Evolutionary conservation across 257 asterid genomes (phyloP), one percentile per base, ranked within the genome.

Genomic region (Avicennia marina): DNA sequence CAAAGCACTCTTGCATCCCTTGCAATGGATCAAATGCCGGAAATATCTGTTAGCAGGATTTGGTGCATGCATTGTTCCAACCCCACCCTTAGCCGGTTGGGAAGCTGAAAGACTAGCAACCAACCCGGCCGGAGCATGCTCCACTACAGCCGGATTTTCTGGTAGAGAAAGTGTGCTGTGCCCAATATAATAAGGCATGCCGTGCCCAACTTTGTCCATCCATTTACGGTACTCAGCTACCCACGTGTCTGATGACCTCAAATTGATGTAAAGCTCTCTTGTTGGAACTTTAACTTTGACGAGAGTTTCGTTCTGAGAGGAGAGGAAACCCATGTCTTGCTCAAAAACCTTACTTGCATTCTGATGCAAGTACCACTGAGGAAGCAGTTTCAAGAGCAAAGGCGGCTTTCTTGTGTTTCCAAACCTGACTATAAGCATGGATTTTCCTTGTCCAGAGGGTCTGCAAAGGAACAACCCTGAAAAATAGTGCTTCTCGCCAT

Each of bases 261-360:
- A 62, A 40, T 87, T 83, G 58, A 87, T 79, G 34, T 90, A 90
- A 26, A 90, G 78, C 16, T 71, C 62, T 56, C 76, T 90, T 0
- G 98, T 90, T 25, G 98, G 98, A 22, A 87, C 81, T 32, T 79
- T 85, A 61, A 82, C 95, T 56, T 83, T 90, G 79, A 90, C 68
- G 3, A 90, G 87, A 39, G 75, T 80, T 46, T 90, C 96, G 6
- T 90, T 90, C 62, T 90, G 98, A 12, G 98, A 90, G 2, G 98
- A 90, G 10, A 90, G 94, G 56, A 90, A 90, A 1, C 98, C 98
- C 98, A 90, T 90, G 47, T 90, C 98, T 73, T 90, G 98, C 79
- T 90, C 98, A 42, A 90, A 90, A 6, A 90, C 96, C 74, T 90
- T 90, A 49, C 93, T 45, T 1, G 98, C 90, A 62, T 90, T 87